Evolutionary conservation across 139 green algal genomes (phyloP), one percentile per base, ranked within the genome.

Genomic region (Chlamydomonas sp.): DNA sequence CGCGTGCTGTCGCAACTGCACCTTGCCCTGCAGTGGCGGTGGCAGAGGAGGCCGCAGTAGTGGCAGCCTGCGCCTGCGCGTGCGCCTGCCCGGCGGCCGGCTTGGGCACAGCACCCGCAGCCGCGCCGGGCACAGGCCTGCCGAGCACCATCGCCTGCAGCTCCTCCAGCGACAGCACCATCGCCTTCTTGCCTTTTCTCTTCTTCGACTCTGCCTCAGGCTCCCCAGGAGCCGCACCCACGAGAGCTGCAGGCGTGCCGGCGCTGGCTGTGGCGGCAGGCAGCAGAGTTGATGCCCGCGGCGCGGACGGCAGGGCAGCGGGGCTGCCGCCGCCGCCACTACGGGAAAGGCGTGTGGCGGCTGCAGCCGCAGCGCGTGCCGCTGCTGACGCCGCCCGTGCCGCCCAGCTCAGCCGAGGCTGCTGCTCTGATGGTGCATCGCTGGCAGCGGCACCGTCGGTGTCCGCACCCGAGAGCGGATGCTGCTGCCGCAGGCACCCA

Each of bases 151-250:
- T 5, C 22, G 8, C 31, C 50, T 61, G 50, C 13, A 61, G 50
- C 50, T 61, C 50, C 6, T 61, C 50, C 50, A 61, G 24, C 13
- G 50, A 61, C 50, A 61, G 13, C n/a, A n/a, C n/a, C 50, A 6
- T 61, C 13, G 22, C 50, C 24, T 61, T 61, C 50, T n/a, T 61
- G 16, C 50, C 50, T n/a, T n/a, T n/a, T n/a, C n/a, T n/a, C 50
- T 61, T 61, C 50, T 30, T 61, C 5, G 24, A 20, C 16, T 30
- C 13, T 34, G 50, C 50, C 16, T 20, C 50, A 61, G 50, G 5
- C 22, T 20, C 50, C 10, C 5, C 16, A 61, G 50, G 8, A 61
- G 50, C 50, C 50, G 50, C 13, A n/a, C 22, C 50, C 50, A n/a
- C 10, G 50, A 5, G 5, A 61, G 50, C 10, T 22, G 50, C 50